Conservation (phyloP, 345 rosid species). For the Abelmoschus esculentus region DNA sequence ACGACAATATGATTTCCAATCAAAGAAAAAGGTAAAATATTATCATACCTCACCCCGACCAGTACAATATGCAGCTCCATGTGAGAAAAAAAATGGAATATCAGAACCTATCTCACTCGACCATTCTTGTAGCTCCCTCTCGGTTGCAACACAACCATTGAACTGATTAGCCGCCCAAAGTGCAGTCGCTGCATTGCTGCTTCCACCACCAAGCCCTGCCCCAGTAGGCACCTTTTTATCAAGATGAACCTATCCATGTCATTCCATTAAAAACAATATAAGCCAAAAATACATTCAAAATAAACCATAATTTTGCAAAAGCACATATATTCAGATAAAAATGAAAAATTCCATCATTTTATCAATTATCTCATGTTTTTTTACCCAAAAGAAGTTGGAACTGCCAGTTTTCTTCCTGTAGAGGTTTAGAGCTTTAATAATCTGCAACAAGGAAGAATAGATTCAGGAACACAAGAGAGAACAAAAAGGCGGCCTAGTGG, state of each 20-base stretch:
- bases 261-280: not conserved
- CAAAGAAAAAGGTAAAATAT: not conserved
- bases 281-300: not conserved
- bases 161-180: slow-evolving; percentile 98
- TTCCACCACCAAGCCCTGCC: slow-evolving; percentile 97
- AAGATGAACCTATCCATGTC: slow-evolving; percentile 62
- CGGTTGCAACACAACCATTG: slow-evolving; percentile 61
- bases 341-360: not conserved
- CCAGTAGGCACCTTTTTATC: slow-evolving; percentile 90
- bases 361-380: slow-evolving; percentile 7
- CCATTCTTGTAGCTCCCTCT: slow-evolving; percentile 94
- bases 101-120: slow-evolving; percentile 96
- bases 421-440: slow-evolving; percentile 88
- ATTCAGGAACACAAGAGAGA: not conserved
- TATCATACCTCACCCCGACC: slow-evolving; percentile 93
- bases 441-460: slow-evolving; percentile 37
- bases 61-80: slow-evolving; percentile 90
- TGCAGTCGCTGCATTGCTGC: slow-evolving; percentile 97
- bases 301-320: not conserved
- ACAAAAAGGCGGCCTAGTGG: not conserved
- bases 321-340: not conserved
- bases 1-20: not conserved
- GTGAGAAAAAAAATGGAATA: slow-evolving; percentile 92
- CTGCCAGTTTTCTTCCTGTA: slow-evolving; percentile 85
- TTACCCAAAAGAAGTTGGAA: slow-evolving; percentile 74